Evolutionary conservation across 805 yeast species (phyloP), one percentile per base, ranked within the genome.

Genomic region (Groenewaldozyma tartarivorans): DNA sequence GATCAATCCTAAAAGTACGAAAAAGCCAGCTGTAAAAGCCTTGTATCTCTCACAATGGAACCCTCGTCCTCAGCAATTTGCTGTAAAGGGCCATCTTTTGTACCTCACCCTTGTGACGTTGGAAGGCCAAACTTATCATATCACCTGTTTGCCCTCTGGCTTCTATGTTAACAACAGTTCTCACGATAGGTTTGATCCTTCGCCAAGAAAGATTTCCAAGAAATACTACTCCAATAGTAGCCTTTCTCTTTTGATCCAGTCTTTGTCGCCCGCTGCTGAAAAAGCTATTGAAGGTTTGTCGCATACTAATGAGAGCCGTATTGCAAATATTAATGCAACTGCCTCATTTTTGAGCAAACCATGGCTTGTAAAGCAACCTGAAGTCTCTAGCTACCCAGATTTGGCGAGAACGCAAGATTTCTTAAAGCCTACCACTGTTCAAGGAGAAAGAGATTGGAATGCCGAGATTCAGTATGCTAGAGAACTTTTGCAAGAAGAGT

Each of bases 381-480:
- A 37, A 7, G 36, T 36, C 13, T 18, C 49, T 13, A 48, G 62
- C 16, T 48, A 59, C 33, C 75, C 86, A 4, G 94, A 84, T 53
- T 53, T 72, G 37, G 72, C 77, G 19, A 68, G 79, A 48, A 60
- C 78, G 26, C 92, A 82, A 62, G 63, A 69, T 47, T 66, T 66
- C 38, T 62, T 77, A 34, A 43, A 33, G 7, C 27, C 19, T 20
- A 36, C 18, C 2, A 79, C 72, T 38, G 57, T 63, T 17, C 61
- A 64, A 22, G 41, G 41, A 17, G 16, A 15, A 33, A 79, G 79
- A 53, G 95, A 90, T 53, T 88, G 94, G 83, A 87, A 87, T 58
- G 95, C 82, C 49, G 96, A 92, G 52, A 77, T 77, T 55, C 97
- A 92, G 66, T 70, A 85, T 2, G 70, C 85, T 36, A 74, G 77